Base-by-base conservation (phyloP, 2,329 filamentous ascomycete species). In the Claviceps purpurea region DNA sequence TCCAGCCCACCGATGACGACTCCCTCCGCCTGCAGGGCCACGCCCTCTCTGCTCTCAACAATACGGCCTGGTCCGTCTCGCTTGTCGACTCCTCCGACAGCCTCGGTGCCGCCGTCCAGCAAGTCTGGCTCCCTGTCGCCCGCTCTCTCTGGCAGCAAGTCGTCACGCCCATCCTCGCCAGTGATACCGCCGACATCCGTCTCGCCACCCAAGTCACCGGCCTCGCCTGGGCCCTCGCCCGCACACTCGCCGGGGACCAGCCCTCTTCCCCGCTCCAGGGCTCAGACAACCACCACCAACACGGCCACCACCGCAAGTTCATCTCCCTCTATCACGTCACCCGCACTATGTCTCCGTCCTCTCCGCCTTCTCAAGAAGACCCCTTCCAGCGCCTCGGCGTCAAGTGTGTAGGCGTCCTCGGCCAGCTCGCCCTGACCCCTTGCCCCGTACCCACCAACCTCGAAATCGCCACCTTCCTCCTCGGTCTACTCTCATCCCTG, bases 371-470 rank as follows among this genome's bases (percentile, higher is more conserved):
- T 49, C 58, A 38, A 58, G 58, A 50, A 7, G 80, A 84, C 56
- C 77, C 79, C 30, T 81, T 84, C 66, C 79, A 81, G 63, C 71
- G 72, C 40, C 72, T 85, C 2, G 75, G 79, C 30, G 79, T 84
- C 56, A 85, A 84, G 67, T 84, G 79, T 59, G 72, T 85, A 56
- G 82, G 82, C 51, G 79, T 84, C 6, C 71, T 85, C 11, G 82
- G 82, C 54, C 78, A 80, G 59, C 71, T 85, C 8, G 82, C 80
- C 1, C 68, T 76, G 8, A 66, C 77, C 50, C 77, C 78, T 4
- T 74, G 76, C 2, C 73, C 78, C 0, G 51, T 74, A 10, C 64
- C 68, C 13, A 66, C 76, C 34, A 85, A 85, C 68, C 74, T 77
- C 45, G 78, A 83, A 53, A 76, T 85, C 51, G 81, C 81, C 47